phyloP scores from a whole-genome alignment of 208 protist species.

The Novymonas esmeraldas region DNA sequence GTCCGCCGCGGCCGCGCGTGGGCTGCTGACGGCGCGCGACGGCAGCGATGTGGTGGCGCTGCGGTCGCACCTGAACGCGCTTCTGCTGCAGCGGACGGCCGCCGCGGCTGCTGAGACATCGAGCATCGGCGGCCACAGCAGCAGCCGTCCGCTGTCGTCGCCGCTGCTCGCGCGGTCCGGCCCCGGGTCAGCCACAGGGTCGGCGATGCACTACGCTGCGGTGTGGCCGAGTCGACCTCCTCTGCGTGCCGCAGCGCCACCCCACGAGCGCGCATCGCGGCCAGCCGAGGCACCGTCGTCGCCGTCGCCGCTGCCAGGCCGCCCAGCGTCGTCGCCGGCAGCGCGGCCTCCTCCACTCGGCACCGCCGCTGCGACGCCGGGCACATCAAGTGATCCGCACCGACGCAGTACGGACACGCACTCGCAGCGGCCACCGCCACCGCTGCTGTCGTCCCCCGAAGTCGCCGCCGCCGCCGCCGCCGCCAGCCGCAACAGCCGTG shows the following conservation, averaged over 20 bases:
- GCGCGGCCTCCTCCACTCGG: neutral
- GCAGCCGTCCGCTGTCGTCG: conserved; percentile 4
- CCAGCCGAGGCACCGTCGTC: neutral
- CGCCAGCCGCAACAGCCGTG: conserved; percentile 8
- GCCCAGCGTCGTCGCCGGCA: neutral
- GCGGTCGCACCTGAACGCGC: conserved; percentile 23
- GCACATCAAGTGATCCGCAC: neutral
- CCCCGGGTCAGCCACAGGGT: neutral
- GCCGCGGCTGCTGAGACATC: neutral
- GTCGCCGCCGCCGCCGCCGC: neutral
- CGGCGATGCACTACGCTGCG: neutral
- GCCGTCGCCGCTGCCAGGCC: neutral
- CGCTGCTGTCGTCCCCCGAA: neutral
- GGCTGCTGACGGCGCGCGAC: neutral
- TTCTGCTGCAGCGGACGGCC: conserved; percentile 13
- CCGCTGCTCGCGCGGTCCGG: neutral
- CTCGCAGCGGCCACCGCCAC: conserved; percentile 2
- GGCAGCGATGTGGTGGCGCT: conserved; percentile 19
- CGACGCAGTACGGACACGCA: neutral
- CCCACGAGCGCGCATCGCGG: neutral
- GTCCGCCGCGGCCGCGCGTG: neutral
- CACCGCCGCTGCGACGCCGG: neutral
- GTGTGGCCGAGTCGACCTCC: neutral
- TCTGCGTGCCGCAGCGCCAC: neutral
- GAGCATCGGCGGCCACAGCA: neutral